These are phyloP conservation scores for Candida albicans DNA, from an alignment of 1,139 yeast species.

Conservation along the genomic window DNA sequence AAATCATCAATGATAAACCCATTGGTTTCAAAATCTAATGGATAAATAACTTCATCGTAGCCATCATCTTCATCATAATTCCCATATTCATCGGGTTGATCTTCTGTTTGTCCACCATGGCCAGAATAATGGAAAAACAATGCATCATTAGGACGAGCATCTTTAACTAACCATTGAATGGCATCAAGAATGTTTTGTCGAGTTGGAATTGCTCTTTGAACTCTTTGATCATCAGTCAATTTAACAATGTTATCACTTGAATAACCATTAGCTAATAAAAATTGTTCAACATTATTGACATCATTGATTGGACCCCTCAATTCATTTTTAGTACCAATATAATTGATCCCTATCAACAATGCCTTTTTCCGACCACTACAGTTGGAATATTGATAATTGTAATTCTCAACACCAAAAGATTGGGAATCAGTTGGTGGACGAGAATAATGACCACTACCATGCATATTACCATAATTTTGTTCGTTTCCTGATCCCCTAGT, in stretches of 20 bases:
- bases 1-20: slow-evolving; percentile 84
- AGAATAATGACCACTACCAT: slow-evolving; percentile 13
- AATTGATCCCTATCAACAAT: slow-evolving; percentile 81
- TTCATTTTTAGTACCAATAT: slow-evolving; percentile 68
- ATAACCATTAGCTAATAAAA: slow-evolving; percentile 66
- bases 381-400: slow-evolving; percentile 66
- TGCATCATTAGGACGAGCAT: slow-evolving; percentile 84
- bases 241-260: slow-evolving; percentile 77
- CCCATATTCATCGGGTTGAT: slow-evolving; percentile 29
- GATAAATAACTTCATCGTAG: slow-evolving; percentile 85
- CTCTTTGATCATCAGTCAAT: slow-evolving; percentile 72
- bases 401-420: slow-evolving; percentile 28
- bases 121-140: slow-evolving; percentile 89
- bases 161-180: slow-evolving; percentile 86
- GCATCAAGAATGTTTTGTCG: slow-evolving; percentile 77
- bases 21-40: slow-evolving; percentile 74
- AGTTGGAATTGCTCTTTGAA: slow-evolving; percentile 69
- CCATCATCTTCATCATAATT: slow-evolving; percentile 95
- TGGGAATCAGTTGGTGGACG: slow-evolving; percentile 35
- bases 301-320: slow-evolving; percentile 88
- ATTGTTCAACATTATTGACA: slow-evolving; percentile 61
- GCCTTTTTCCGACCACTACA: slow-evolving; percentile 82
- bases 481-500: slow-evolving; percentile 1
- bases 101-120: slow-evolving; percentile 86
- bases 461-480: slow-evolving; percentile 12